Conservation (phyloP, 2,329 filamentous ascomycete species). For the Teratosphaeriaceae sp. region DNA sequence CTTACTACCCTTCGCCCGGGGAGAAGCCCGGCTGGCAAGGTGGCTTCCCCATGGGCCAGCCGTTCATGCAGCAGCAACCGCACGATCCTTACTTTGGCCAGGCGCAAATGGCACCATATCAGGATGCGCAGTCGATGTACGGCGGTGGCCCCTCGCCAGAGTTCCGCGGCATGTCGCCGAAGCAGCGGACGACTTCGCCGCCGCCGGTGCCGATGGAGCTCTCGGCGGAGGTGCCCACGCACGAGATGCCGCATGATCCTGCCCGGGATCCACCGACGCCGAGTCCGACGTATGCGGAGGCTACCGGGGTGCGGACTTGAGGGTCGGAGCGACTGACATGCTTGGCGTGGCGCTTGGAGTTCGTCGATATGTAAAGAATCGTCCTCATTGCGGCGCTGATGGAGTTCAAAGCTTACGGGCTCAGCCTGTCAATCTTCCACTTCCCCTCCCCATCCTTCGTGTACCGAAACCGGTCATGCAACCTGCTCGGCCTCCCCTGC, state of each 20-base stretch:
- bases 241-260: slow-evolving; percentile 8
- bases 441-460: slow-evolving; percentile 46
- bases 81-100: slow-evolving; percentile 4
- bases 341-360: background rate
- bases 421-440: slow-evolving; percentile 59
- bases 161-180: slow-evolving; percentile 1
- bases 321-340: background rate
- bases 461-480: slow-evolving; percentile 94
- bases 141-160: slow-evolving; percentile 3
- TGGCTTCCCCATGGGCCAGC: background rate
- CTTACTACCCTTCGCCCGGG: background rate
- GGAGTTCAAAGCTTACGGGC: slow-evolving; percentile 46
- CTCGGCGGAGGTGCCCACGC: slow-evolving; percentile 3
- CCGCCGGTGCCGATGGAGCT: slow-evolving; percentile 7
- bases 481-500: slow-evolving; percentile 79
- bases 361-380: background rate
- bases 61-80: background rate
- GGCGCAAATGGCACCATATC: slow-evolving; percentile 2
- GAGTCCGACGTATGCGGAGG: background rate
- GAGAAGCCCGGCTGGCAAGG: background rate
- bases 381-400: background rate
- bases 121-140: slow-evolving; percentile 3
- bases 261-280: background rate
- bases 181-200: background rate
- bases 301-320: background rate